Evolutionary conservation across 1,139 yeast genomes (phyloP), one percentile per base, ranked within the genome.

Genomic region (Suhomyces chickasaworum): DNA sequence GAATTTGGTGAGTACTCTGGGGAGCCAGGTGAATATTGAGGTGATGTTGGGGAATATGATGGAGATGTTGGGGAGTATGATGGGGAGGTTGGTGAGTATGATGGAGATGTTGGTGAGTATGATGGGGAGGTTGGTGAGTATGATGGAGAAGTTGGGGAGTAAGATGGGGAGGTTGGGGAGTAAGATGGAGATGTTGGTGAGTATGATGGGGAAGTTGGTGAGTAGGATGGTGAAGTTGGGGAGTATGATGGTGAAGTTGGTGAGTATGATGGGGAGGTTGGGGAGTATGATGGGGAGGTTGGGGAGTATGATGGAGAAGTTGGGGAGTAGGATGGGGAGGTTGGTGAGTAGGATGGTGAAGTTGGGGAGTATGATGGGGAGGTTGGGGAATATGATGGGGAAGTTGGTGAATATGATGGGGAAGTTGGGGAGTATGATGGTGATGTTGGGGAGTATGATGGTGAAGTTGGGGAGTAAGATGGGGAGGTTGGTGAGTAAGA

Each of bases 351-450:
- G 2, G 73, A 59, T 53, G 95, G 93, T 1, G 86, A 80, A 0
- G 93, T 84, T 45, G 95, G 89, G 1, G 79, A 70, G 60, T 83
- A 83, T 2, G 69, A 56, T 53, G 95, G 95, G 2, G 89, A 81
- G 0, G 95, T 85, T 48, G 95, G 95, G 0, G 83, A 75, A 65
- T 85, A 86, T 8, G 69, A 58, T 57, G 89, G 89, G 1, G 87
- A 81, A 0, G 91, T 85, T 45, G 93, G 91, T 0, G 82, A 73
- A 63, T 84, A 86, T 3, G 75, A 62, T 56, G 95, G 95, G 1
- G 87, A 80, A 0, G 91, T 84, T 45, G 95, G 95, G 0, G 83
- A 75, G 61, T 87, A 89, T 1, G 75, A 59, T 56, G 96, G 96
- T 0, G 89, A 82, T 0, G 95, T 85, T 41, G 95, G 91, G 1